A percentile compares a stretch with the other conserved stretches of the same genome.
These are phyloP conservation scores for Mycena crocata DNA, from an alignment of 768 basidiomycete genomes.

Conservation along the genomic window DNA sequence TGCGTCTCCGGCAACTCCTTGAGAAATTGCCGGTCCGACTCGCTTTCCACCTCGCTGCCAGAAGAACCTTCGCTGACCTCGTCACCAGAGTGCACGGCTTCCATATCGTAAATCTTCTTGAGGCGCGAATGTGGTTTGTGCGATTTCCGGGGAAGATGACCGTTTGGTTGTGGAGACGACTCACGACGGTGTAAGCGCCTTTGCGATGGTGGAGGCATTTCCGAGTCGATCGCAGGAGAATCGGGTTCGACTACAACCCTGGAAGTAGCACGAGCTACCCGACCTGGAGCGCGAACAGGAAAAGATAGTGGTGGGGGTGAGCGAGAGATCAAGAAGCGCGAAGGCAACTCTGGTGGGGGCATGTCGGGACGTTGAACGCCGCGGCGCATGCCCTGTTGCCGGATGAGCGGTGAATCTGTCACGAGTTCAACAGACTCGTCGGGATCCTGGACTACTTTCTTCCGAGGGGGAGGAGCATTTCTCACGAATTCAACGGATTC, in stretches of 20 bases:
- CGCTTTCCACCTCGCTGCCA: slow-evolving; percentile 67
- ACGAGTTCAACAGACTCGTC: slow-evolving; percentile 36
- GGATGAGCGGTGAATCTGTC: slow-evolving; percentile 22
- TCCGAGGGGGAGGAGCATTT: neutral
- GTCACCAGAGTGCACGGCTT: slow-evolving; percentile 85
- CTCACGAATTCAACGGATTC: slow-evolving; percentile 42
- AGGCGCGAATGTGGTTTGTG: slow-evolving; percentile 28
- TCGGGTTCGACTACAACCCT: slow-evolving; percentile 32
- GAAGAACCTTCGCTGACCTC: slow-evolving; percentile 77
- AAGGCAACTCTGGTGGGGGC: slow-evolving; percentile 52
- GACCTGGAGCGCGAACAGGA: slow-evolving; percentile 55
- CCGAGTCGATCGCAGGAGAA: slow-evolving; percentile 47
- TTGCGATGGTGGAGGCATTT: slow-evolving; percentile 48
- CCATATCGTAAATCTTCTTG: slow-evolving; percentile 65
- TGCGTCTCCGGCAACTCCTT: slow-evolving; percentile 75
- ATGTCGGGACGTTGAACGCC: slow-evolving; percentile 36
- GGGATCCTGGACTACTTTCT: slow-evolving; percentile 1
- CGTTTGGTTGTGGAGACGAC: slow-evolving; percentile 43
- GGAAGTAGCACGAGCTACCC: slow-evolving; percentile 42
- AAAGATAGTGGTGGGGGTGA: slow-evolving; percentile 55
- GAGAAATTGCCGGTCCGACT: slow-evolving; percentile 76
- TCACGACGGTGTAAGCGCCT: slow-evolving; percentile 51
- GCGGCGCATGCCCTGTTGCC: slow-evolving; percentile 25
- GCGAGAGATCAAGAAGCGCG: slow-evolving; percentile 36
- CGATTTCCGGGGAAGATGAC: slow-evolving; percentile 12